phyloP scores from a whole-genome alignment of 2,329 filamentous ascomycete genomes.

The Penicillium sp. region DNA sequence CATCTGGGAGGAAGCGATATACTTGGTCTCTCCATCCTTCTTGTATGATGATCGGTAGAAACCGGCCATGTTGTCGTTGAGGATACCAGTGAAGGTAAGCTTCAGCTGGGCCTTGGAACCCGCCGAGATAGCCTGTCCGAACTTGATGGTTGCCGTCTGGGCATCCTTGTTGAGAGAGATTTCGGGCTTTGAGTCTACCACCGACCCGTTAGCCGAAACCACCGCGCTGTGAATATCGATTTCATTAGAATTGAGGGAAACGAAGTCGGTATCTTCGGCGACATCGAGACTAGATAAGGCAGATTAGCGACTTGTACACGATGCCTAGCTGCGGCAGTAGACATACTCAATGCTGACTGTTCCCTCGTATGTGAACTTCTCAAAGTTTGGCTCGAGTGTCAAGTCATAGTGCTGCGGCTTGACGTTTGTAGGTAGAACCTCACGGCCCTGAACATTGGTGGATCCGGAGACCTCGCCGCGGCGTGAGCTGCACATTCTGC shows the following conservation, averaged over 20 bases:
- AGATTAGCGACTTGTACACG: conserved; percentile 10
- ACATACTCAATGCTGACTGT: conserved; percentile 76
- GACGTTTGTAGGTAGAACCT: conserved; percentile 89
- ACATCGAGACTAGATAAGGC: conserved; percentile 67
- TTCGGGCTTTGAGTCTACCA: conserved; percentile 63
- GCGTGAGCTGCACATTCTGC: conserved; percentile 72
- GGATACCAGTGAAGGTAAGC: conserved; percentile 73
- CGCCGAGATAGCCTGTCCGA: conserved; percentile 71
- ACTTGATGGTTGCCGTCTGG: conserved; percentile 80
- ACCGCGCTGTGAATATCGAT: conserved; percentile 77
- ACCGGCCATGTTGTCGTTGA: conserved; percentile 96
- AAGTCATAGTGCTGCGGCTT: conserved; percentile 90
- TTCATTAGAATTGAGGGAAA: conserved; percentile 86
- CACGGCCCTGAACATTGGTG: conserved; percentile 67
- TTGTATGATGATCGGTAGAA: conserved; percentile 98
- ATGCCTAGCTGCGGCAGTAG: background rate
- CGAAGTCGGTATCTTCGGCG: conserved; percentile 76
- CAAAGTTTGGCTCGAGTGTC: conserved; percentile 86
- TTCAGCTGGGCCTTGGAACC: conserved; percentile 77
- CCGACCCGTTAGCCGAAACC: conserved; percentile 60
- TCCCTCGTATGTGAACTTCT: conserved; percentile 84
- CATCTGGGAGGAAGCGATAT: conserved; percentile 92
- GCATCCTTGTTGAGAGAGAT: conserved; percentile 75
- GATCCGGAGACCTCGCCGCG: conserved; percentile 58
- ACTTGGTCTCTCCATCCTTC: conserved; percentile 75